A percentile compares a stretch with the other conserved stretches of the same genome.
phyloP scores from a whole-genome alignment of 208 protist genomes.

The Trichomonas vaginalis region DNA sequence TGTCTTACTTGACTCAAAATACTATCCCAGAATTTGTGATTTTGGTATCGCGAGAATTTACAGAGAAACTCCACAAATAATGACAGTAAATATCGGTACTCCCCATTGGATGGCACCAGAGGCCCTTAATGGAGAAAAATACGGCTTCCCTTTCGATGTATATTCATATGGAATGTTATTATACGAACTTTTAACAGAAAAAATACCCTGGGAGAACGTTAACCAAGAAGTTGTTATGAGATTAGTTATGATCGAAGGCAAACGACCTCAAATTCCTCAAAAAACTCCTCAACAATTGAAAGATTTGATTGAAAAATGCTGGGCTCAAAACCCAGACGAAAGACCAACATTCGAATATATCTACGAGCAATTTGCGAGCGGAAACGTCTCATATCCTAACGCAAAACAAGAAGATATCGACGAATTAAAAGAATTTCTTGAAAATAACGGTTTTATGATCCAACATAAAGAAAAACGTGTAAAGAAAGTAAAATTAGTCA shows the following conservation, averaged over 20 bases:
- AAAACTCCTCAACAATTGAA: not conserved
- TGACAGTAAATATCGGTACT: not conserved
- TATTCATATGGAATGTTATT: slow-evolving; percentile 3
- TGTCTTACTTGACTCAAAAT: not conserved
- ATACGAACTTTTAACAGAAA: not conserved
- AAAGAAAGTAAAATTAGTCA: not conserved
- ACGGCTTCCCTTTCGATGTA: not conserved
- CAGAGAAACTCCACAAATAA: not conserved
- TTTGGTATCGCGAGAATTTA: slow-evolving; percentile 7
- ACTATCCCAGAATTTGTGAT: not conserved
- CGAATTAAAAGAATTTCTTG: not conserved
- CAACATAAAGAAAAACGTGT: not conserved
- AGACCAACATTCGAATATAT: not conserved
- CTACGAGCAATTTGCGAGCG: not conserved
- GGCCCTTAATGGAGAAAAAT: not conserved
- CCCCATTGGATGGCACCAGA: slow-evolving; percentile 21
- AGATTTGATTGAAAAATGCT: not conserved
- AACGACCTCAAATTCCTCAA: not conserved
- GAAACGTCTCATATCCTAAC: not conserved
- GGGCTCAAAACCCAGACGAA: not conserved
- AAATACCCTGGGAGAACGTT: not conserved
- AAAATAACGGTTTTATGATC: not conserved
- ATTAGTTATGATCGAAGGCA: not conserved
- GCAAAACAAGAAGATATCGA: not conserved
- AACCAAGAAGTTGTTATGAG: not conserved